Base-by-base conservation (phyloP, 192 early-diverging fungal species). In the Coemansia sp. region DNA sequence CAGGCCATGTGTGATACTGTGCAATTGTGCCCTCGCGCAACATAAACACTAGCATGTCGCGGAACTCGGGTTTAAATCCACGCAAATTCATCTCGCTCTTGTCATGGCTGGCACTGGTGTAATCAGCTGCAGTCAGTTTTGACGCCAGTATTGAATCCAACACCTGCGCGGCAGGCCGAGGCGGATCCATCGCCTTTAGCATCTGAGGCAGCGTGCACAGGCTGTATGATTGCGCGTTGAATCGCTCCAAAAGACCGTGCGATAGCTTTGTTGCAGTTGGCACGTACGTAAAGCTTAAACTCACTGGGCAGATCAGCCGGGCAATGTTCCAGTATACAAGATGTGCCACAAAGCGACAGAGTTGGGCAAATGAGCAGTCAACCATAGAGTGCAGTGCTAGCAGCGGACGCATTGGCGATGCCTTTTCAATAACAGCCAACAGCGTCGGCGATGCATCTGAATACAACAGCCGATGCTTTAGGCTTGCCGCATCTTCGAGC, bases 241-340 rank as follows among this genome's bases (percentile, higher is more conserved):
- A 64, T 26, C 60, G 36, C 18, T 26, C 14, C 70, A n/a, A 61
- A 18, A 18, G 17, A 18, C 15, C 21, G 7, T 20, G 18, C 47
- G 63, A 36, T 24, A 60, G 42, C 18, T 25, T 26, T 31, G 18
- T 24, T 2, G 28, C 64, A 1, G 54, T 38, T 9, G 66, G 66
- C 15, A 92, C 87, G 71, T 98, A 98, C 4, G 90, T 84, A 62
- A 92, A 91, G 23, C 84, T 69, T 21, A 84, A 75, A 61, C 81
- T 83, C 46, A 97, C 88, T 6, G 88, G 86, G 74, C 95, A 86
- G 47, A 98, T 91, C 28, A 98, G 80, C 67, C 92, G 92, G 10
- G 94, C 95, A 61, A 93, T 91, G 57, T 84, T 75, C 96, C 96
- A 98, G 70, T 91, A 95, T 25, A 95, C 90, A 28, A 98, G 74